A percentile compares a stretch with the other conserved stretches of the same genome.
Evolutionary conservation across 306 rosid species (phyloP).

Genomic region (Rosa lucieae): DNA sequence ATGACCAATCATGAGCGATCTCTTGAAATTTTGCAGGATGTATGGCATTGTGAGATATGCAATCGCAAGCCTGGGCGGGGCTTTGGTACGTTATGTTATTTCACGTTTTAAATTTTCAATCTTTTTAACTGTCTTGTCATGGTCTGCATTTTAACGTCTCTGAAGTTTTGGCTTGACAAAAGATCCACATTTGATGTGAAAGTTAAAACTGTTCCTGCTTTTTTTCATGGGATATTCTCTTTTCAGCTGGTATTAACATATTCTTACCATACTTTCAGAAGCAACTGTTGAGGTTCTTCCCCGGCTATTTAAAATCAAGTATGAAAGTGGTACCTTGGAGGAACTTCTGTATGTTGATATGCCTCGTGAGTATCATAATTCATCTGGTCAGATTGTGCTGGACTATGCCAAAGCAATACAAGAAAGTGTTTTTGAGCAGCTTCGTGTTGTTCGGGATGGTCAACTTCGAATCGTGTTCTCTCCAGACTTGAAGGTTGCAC

Average conservation of each 20-base stretch:
- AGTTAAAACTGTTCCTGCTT: neutral
- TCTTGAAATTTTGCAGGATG: constrained; percentile 68
- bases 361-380: constrained; percentile 95
- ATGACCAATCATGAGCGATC: neutral
- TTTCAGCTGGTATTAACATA: constrained; percentile 26
- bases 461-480: constrained; percentile 95
- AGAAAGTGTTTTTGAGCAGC: constrained; percentile 98
- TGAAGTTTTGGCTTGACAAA: neutral
- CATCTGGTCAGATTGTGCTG: constrained; percentile 95
- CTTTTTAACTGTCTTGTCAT: constrained; percentile 11
- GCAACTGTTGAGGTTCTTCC: constrained; percentile 98
- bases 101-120: neutral
- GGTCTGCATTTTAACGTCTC: neutral
- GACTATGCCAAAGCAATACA: constrained; percentile 97
- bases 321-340: constrained; percentile 97
- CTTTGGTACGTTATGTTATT: constrained; percentile 61
- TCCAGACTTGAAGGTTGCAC: constrained; percentile 80
- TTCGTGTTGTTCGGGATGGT: constrained; percentile 99
- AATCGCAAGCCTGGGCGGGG: constrained; percentile 98
- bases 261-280: constrained; percentile 52
- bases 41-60: constrained; percentile 98
- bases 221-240: constrained; percentile 8
- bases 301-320: constrained; percentile 91
- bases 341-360: constrained; percentile 96
- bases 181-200: neutral